Evolutionary conservation across 139 green algal species (phyloP), one percentile per base, ranked within the genome.

Genomic region (Auxenochlorella pyrenoidosa): DNA sequence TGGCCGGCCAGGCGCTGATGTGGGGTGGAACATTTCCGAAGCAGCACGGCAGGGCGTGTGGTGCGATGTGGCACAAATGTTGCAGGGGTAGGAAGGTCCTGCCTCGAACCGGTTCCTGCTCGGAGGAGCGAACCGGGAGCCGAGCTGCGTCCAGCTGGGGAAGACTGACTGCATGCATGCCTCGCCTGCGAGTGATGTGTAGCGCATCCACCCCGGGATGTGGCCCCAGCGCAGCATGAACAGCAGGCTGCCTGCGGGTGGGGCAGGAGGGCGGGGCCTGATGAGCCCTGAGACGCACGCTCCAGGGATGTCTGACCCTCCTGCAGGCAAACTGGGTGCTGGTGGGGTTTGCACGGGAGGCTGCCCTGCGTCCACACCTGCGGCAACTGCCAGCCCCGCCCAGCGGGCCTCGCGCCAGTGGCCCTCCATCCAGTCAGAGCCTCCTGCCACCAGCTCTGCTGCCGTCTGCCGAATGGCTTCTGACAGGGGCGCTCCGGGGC

Each of bases 171-270:
- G 8, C 16, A 40, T 38, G 32, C 66, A 40, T 3, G 66, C 66
- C 66, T 36, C 32, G 32, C 66, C 66, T 38, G 76, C 44, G 26
- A 82, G 51, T 2, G 28, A 43, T 5, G 76, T 41, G 76, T 82
- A 82, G 43, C 65, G 76, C 44, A 47, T 26, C 76, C 76, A 82
- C 24, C 76, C 76, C 0, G 44, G 47, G 38, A 82, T 34, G 32
- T 68, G 47, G 16, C 76, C 76, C 3, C 30, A 66, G 47, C 65
- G 76, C 76, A 82, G 76, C 76, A 82, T 54, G 47, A 82, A 82
- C 12, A 32, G 30, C 76, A 82, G 30, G 76, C 76, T 54, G 76
- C 76, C 76, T 82, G 76, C 76, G 36, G 47, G 34, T 6, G 12
- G 60, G 63, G 44, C 43, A 40, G 21, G 51, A 54, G 36, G 28